Evolutionary conservation across 2,329 filamentous ascomycete species (phyloP), one percentile per base, ranked within the genome.

Genomic region (Exserohilum turcica): DNA sequence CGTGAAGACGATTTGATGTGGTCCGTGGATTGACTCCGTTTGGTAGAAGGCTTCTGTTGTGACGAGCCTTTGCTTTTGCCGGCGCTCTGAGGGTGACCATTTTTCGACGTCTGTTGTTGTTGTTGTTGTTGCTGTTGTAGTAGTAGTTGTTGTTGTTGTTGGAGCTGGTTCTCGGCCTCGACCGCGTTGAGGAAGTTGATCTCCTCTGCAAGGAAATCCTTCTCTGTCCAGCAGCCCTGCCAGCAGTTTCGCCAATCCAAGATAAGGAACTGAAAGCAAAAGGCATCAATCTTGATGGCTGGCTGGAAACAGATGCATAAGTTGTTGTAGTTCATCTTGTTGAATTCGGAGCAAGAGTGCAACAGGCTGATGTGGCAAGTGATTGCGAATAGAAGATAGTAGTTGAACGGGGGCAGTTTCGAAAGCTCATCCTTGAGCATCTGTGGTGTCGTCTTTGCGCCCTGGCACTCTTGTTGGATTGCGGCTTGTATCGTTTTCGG

Each of bases 301-400:
- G 93, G 93, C 75, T 96, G 92, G 76, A 97, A 97, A 78, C 93
- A 97, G 65, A 97, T 96, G 77, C 92, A 96, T 19, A 97, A 80
- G 62, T 97, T 97, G 70, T 91, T 87, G 72, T 93, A 96, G 71
- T 96, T 91, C 93, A 97, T 97, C 79, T 96, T 96, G 83, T 97
- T 97, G 79, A 93, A 92, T 60, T 95, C 91, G 19, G 92, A 89
- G 74, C 96, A 93, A 1, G 91, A 92, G 64, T 96, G 86, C 8
- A 97, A 83, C 21, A 97, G 83, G 66, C 92, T 96, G 43, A 97
- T 86, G 68, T 97, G 93, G 75, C 93, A 97, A 29, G 93, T 97
- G 65, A 97, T 96, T 66, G 93, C 93, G 73, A 97, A 97, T 5
- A 97, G 86, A 12, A 97, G 87, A 71, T 97, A 97, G 77, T 97